Evolutionary conservation across 495 filamentous ascomycete genomes (phyloP), one percentile per base, ranked within the genome.

Genomic region (Tuber magnatum): DNA sequence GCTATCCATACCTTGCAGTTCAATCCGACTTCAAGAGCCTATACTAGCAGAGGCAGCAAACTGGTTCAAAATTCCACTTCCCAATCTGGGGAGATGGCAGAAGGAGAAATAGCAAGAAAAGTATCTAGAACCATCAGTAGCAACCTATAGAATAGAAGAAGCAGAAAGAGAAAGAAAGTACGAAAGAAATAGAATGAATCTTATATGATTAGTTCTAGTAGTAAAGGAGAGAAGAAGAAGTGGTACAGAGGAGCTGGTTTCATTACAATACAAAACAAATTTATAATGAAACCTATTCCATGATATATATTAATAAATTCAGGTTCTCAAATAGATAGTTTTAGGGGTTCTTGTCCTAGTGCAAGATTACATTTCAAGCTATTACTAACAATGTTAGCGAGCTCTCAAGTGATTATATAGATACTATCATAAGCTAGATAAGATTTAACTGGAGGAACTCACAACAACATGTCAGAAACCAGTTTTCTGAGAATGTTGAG

Each of bases 321-420:
- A 38, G 41, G 39, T 75, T 75, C 28, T 75, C 44, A 2, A 75
- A 75, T n/a, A n/a, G n/a, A n/a, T n/a, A n/a, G n/a, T n/a, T n/a
- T n/a, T n/a, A n/a, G n/a, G n/a, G n/a, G n/a, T n/a, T n/a, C n/a
- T n/a, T n/a, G n/a, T n/a, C n/a, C n/a, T n/a, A n/a, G n/a, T n/a
- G n/a, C n/a, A n/a, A n/a, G n/a, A n/a, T n/a, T n/a, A n/a, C n/a
- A n/a, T n/a, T n/a, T n/a, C n/a, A n/a, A n/a, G n/a, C n/a, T 71
- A 42, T 69, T 48, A 75, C 74, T 0, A 75, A 72, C 40, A 74
- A 24, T 8, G 43, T 42, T 0, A 65, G 70, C 12, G 40, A 74
- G 41, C 32, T 74, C 69, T 41, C 65, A 0, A 68, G 56, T 24
- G 41, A 74, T 9, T 74, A 74, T 74, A 44, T 74, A 18, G 24